Percentiles rank a stretch among this genome's conserved stretches.
Conservation (phyloP, 139 green algal species). For the Raphidocelis subcapitata region DNA sequence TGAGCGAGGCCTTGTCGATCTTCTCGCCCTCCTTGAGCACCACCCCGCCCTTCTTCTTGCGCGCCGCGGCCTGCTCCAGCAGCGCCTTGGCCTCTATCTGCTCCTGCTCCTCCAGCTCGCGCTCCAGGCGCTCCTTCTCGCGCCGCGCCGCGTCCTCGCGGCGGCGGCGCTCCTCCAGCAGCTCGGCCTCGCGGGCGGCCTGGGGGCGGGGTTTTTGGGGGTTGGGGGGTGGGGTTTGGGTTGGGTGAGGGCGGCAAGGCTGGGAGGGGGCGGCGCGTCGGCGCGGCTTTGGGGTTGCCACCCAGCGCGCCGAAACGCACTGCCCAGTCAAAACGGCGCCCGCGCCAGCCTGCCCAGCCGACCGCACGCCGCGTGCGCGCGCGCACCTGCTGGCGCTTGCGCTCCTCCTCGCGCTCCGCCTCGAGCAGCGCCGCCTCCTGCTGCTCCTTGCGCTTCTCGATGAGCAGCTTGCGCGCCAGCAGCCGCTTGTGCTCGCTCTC, state of each 20-base stretch:
- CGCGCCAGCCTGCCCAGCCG: no score
- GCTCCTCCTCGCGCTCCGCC: constrained; percentile 71
- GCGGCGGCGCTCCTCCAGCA: constrained; percentile 60
- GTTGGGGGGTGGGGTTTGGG: no score
- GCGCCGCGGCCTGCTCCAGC: constrained; percentile 62
- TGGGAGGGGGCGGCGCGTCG: no score
- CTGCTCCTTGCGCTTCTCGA: constrained; percentile 97
- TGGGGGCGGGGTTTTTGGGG: no score
- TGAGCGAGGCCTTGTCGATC: no score
- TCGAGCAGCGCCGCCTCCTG: constrained; percentile 78
- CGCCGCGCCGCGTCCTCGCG: constrained; percentile 51
- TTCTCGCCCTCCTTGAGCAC: no score
- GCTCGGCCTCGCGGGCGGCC: constrained; percentile 58
- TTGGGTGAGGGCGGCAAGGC: no score
- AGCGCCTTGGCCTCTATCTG: constrained; percentile 53
- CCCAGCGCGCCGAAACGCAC: no score
- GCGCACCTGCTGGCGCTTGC: constrained; percentile 61
- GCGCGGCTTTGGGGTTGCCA: no score
- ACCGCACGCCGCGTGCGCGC: no score
- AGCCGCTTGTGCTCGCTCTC: constrained; percentile 79
- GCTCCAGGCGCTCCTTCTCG: constrained; percentile 57
- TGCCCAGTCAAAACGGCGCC: no score
- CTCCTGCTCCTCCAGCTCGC: constrained; percentile 70
- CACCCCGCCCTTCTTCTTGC: constrained; percentile 42
- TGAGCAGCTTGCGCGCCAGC: constrained; percentile 83